phyloP scores from a whole-genome alignment of 2,329 filamentous ascomycete species.

The Exophiala mesophila region DNA sequence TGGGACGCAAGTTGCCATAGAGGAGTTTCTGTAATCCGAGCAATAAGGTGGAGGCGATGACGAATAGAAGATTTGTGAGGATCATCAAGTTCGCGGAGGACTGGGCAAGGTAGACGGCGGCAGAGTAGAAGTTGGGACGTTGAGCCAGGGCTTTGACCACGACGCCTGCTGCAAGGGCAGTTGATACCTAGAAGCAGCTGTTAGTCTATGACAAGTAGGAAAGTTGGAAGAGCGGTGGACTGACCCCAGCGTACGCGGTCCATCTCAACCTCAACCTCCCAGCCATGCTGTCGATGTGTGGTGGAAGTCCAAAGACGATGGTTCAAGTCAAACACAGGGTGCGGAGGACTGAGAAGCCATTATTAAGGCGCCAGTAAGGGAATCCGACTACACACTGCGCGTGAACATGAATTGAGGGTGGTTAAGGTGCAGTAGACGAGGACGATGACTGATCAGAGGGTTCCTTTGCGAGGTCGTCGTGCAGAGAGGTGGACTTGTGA shows the following conservation, averaged over 20 bases:
- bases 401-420: neutral
- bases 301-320: neutral
- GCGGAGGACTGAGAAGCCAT: neutral
- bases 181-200: constrained; percentile 58
- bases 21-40: constrained; percentile 85
- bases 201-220: neutral
- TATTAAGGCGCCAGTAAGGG: neutral
- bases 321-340: no score
- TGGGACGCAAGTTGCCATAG: constrained; percentile 82
- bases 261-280: constrained; percentile 39
- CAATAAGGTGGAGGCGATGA: constrained; percentile 73
- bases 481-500: neutral
- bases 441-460: no score
- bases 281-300: constrained; percentile 11
- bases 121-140: constrained; percentile 96
- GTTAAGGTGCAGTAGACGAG: no score
- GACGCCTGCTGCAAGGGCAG: constrained; percentile 76
- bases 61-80: constrained; percentile 81
- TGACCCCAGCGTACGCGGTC: constrained; percentile 50
- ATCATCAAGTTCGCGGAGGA: constrained; percentile 95
- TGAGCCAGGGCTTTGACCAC: constrained; percentile 89
- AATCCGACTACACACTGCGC: neutral
- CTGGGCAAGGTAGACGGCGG: constrained; percentile 92
- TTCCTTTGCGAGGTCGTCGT: no score
- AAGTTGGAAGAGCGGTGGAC: constrained; percentile 18